Conservation (phyloP, 495 filamentous ascomycete species). For the Cercophora sp. region DNA sequence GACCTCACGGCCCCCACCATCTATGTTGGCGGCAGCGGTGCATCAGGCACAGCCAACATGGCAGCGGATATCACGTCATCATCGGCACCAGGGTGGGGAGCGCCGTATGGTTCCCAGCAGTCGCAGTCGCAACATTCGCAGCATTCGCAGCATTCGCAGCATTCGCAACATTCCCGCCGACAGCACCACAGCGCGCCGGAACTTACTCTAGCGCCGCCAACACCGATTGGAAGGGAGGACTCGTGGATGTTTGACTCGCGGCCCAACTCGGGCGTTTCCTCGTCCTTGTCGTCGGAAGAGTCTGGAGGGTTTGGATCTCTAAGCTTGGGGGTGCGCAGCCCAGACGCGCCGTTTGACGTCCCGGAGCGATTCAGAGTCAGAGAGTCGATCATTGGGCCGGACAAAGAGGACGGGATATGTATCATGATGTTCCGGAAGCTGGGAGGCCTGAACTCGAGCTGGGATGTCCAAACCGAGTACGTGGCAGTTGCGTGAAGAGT, state of each 20-base stretch:
- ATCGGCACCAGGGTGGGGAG: not conserved
- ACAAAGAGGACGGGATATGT: constrained; percentile 30
- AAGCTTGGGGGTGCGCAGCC: constrained; percentile 5
- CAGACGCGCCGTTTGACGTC: constrained; percentile 30
- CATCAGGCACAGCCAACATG: not conserved
- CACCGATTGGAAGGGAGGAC: not conserved
- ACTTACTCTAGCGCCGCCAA: constrained; percentile 17
- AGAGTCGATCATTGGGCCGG: constrained; percentile 24
- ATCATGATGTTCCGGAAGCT: constrained; percentile 31
- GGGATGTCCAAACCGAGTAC: constrained; percentile 29
- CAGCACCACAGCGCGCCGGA: constrained; percentile 2
- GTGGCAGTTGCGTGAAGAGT: constrained; percentile 17
- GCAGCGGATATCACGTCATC: not conserved
- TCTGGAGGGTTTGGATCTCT: not conserved
- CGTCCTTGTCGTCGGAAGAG: not conserved
- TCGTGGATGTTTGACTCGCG: constrained; percentile 4
- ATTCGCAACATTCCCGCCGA: not conserved
- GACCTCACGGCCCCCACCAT: constrained; percentile 16
- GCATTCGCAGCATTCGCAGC: not conserved
- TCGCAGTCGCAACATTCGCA: not conserved
- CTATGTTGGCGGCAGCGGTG: constrained; percentile 13
- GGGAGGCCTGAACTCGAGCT: constrained; percentile 20
- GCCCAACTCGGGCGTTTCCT: not conserved
- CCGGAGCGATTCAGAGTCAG: constrained; percentile 29
- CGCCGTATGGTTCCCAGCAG: not conserved